Conservation (phyloP, 2,329 filamentous ascomycete genomes). For the Epichloe bromicola region DNA sequence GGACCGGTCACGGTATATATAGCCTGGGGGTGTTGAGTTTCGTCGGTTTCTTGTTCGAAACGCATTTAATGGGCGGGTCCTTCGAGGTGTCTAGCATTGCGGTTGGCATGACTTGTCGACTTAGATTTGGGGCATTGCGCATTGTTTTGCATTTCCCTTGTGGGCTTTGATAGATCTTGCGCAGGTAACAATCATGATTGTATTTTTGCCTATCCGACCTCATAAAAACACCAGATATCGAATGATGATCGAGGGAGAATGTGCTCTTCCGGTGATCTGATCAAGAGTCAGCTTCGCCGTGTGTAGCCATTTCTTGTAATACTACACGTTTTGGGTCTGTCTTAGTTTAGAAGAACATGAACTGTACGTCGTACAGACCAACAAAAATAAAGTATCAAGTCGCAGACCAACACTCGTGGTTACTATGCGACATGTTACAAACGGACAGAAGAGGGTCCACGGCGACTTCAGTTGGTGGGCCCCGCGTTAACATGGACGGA, state of each 20-base stretch:
- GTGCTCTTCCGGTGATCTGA: neutral
- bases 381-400: neutral
- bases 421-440: too few relatives aligned
- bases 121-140: constrained; percentile 15
- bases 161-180: constrained; percentile 18
- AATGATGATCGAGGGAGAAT: neutral
- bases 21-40: constrained; percentile 10
- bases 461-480: neutral
- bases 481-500: too few relatives aligned
- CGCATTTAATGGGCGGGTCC: constrained; percentile 14
- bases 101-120: constrained; percentile 13
- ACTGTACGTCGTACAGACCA: neutral
- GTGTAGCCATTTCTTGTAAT: neutral
- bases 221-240: too few relatives aligned
- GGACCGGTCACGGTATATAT: constrained; percentile 13
- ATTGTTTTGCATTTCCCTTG: constrained; percentile 14
- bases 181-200: constrained; percentile 19
- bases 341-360: neutral
- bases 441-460: neutral
- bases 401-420: neutral
- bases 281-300: neutral
- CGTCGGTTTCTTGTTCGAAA: constrained; percentile 11
- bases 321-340: neutral
- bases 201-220: constrained; percentile 4
- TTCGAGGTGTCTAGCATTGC: constrained; percentile 19